Base-by-base conservation (phyloP, 1,284 basidiomycete species). In the Pseudozyma tsukubaensis region DNA sequence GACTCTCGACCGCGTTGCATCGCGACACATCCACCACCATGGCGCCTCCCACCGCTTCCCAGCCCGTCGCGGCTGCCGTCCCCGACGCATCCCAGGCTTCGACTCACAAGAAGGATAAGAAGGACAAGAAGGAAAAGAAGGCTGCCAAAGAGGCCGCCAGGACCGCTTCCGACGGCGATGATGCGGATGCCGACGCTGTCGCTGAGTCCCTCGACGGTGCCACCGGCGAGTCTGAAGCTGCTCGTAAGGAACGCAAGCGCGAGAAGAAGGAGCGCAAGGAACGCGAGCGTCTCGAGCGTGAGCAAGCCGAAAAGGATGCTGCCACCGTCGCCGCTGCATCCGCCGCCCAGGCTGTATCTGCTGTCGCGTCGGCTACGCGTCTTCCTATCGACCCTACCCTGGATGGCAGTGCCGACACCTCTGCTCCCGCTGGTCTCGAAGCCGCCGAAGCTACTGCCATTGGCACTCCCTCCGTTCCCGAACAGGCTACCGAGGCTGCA, bases 251-350 rank as follows among this genome's bases (percentile, higher is more conserved):
- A 36, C 55, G 59, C 49, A 72, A 74, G 54, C 63, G 71, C 43
- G 57, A 74, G 37, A 76, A 75, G 61, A 70, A 72, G 66, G 69
- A 76, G 43, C 66, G 62, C 53, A 68, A 66, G 59, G 58, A 66
- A 36, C 54, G 45, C 48, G 66, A 60, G 45, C 60, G 65, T 34
- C 71, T 59, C 52, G 71, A 73, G 44, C 71, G 71, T 48, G 71
- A 73, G 36, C 71, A 73, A 39, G 71, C 71, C 51, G 66, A 74
- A 34, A 69, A 69, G 59, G 72, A 74, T 36, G 72, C 66, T 32
- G 72, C 72, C 50, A 74, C 71, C 55, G 62, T 69, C 48, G 71
- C 71, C 48, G 71, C 65, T 21, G 71, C 71, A 32, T 65, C 71
- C 3, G 66, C 71, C 29, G 71, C 71, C 18, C 71, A 73, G 48